phyloP scores from a whole-genome alignment of 768 basidiomycete species.

The Rhodotorula diobovata region DNA sequence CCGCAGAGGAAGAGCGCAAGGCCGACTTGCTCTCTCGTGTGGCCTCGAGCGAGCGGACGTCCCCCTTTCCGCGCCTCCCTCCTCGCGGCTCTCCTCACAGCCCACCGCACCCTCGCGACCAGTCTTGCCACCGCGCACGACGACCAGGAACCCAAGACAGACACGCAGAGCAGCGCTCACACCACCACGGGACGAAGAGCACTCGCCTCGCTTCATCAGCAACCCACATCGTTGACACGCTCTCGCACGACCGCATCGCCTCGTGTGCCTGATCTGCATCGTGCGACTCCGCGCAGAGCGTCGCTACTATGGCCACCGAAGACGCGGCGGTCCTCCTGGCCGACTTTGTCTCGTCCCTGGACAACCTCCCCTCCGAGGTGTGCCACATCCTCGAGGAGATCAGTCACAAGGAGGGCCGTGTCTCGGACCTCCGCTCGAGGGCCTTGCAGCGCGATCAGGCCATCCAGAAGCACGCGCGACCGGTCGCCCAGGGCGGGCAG shows the following conservation, averaged over 20 bases:
- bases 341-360: constrained; percentile 39
- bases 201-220: neutral
- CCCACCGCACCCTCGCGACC: too few species aligned
- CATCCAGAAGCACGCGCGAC: constrained; percentile 36
- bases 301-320: constrained; percentile 10
- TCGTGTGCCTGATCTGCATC: too few species aligned
- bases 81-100: too few species aligned
- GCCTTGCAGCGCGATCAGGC: constrained; percentile 33
- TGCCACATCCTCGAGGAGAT: constrained; percentile 40
- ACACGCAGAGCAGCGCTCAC: neutral
- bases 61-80: too few species aligned
- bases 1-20: too few species aligned
- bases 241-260: neutral
- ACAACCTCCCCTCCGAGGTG: constrained; percentile 40
- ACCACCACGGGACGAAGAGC: neutral
- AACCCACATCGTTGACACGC: neutral
- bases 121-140: too few species aligned
- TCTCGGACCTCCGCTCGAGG: constrained; percentile 27
- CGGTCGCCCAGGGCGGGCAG: constrained; percentile 25
- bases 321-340: constrained; percentile 38
- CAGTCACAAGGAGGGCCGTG: constrained; percentile 37
- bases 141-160: too few species aligned
- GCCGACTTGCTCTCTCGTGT: too few species aligned
- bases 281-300: neutral
- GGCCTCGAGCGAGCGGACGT: too few species aligned